phyloP scores from a whole-genome alignment of 495 filamentous ascomycete genomes.

The Hyaloscypha variabilis region DNA sequence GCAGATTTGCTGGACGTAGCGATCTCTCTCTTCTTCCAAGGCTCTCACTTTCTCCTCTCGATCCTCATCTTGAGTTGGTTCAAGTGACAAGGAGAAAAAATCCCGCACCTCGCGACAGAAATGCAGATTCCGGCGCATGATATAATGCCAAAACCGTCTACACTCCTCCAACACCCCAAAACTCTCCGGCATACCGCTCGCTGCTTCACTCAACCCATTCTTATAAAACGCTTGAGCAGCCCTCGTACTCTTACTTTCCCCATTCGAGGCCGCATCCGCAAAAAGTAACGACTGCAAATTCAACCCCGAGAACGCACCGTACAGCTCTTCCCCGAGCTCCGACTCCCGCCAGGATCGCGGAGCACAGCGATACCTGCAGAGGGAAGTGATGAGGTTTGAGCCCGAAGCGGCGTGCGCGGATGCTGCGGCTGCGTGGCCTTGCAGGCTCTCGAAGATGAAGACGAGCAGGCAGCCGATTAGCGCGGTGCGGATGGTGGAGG shows the following conservation, averaged over 20 bases:
- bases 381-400: not conserved
- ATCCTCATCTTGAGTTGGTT: no score
- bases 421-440: not conserved
- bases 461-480: slow-evolving; percentile 5
- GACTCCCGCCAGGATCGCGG: not conserved
- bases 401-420: not conserved
- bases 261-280: no score
- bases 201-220: not conserved
- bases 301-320: not conserved
- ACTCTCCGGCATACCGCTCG: not conserved
- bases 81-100: no score
- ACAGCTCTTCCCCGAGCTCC: not conserved
- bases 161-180: slow-evolving; percentile 1
- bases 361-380: no score
- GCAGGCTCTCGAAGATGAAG: slow-evolving; percentile 13
- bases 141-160: slow-evolving; percentile 4
- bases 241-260: not conserved
- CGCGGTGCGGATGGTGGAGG: not conserved
- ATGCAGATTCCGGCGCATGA: slow-evolving; percentile 9
- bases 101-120: not conserved
- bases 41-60: no score
- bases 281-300: slow-evolving; percentile 5
- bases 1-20: not conserved
- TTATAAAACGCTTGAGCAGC: not conserved
- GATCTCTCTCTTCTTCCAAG: not conserved